Evolutionary conservation across 2,329 filamentous ascomycete species (phyloP).

Genomic region (Dactylellina haptotyla): DNA sequence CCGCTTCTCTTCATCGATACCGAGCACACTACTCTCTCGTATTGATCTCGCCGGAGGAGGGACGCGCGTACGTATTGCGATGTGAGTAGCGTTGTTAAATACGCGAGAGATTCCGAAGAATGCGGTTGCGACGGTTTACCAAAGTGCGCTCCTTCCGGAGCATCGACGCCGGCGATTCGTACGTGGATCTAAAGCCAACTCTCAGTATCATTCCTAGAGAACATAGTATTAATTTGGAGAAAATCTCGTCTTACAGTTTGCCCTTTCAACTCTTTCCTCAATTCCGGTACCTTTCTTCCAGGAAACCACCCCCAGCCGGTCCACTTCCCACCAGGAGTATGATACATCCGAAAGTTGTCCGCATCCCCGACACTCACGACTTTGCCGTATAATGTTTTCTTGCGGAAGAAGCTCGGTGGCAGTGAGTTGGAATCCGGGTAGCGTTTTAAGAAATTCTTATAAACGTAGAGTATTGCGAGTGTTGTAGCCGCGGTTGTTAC

Average conservation of each 20-base stretch:
- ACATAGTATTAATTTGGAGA: neutral
- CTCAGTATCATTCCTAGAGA: neutral
- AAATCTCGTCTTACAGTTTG: constrained; percentile 72
- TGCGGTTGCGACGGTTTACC: constrained; percentile 87
- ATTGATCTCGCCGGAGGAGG: constrained; percentile 87
- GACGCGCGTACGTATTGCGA: constrained; percentile 81
- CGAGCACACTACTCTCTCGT: constrained; percentile 87
- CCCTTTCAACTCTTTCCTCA: constrained; percentile 75
- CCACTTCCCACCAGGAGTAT: constrained; percentile 88
- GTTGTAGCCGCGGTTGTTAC: constrained; percentile 66
- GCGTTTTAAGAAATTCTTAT: constrained; percentile 81
- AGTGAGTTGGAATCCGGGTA: constrained; percentile 82
- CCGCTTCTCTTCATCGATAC: constrained; percentile 74
- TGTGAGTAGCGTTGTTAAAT: constrained; percentile 78
- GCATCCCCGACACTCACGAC: constrained; percentile 97
- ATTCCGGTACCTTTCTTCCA: constrained; percentile 74
- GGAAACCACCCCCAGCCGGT: constrained; percentile 93
- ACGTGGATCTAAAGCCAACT: constrained; percentile 75
- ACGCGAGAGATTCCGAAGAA: constrained; percentile 80
- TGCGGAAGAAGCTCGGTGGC: constrained; percentile 77
- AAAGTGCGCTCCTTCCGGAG: constrained; percentile 92
- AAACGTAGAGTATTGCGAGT: constrained; percentile 69
- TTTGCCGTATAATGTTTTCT: constrained; percentile 79
- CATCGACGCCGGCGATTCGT: constrained; percentile 89
- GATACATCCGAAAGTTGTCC: constrained; percentile 89